Evolutionary conservation across 2,329 filamentous ascomycete species (phyloP), one percentile per base, ranked within the genome.

Genomic region (Pseudofabraea citricarpa): DNA sequence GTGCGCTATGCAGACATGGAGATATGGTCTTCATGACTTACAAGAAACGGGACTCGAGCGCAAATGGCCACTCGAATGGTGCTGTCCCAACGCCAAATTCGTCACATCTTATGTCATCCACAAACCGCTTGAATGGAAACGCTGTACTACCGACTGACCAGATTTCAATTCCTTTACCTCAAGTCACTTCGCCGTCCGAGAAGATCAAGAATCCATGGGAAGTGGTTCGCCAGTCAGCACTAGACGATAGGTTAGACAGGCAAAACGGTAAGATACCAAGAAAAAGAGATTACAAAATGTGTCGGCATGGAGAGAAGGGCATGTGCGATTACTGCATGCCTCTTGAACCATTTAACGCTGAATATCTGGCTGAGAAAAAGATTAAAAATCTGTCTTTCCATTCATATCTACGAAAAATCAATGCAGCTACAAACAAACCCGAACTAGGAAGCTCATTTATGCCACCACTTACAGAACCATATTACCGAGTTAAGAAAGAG

Each of bases 251-350:
- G 44, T 70, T 98, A 60, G 93, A 98, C 65, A 88, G 81, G 67
- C 77, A 83, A 53, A 85, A 93, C 72, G 93, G 93, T 53, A 98
- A 95, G 70, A 95, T 96, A 40, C 71, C 80, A 16, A 75, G 90
- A 49, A 77, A 77, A 49, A 76, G 76, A 46, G 88, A 95, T 62
- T 64, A 69, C 46, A 87, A 87, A 62, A 93, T 98, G 90, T 98
- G 93, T 70, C 84, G 88, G 49, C 93, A 98, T 64, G 91, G 91
- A 1, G 83, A 86, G 40, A 97, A 95, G 68, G 93, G 93, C 63
- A 98, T 98, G 93, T 98, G 93, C 66, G 93, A 98, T 68, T 94
- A 96, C 68, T 98, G 93, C 70, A 95, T 95, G 80, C 94, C 94
- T 0, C 70, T 97, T 40, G 93, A 98, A 60, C 93, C 93, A 1